A percentile compares a stretch with the other conserved stretches of the same genome.
phyloP scores from a whole-genome alignment of 2,329 filamentous ascomycete genomes.

The Zasmidium cellare region DNA sequence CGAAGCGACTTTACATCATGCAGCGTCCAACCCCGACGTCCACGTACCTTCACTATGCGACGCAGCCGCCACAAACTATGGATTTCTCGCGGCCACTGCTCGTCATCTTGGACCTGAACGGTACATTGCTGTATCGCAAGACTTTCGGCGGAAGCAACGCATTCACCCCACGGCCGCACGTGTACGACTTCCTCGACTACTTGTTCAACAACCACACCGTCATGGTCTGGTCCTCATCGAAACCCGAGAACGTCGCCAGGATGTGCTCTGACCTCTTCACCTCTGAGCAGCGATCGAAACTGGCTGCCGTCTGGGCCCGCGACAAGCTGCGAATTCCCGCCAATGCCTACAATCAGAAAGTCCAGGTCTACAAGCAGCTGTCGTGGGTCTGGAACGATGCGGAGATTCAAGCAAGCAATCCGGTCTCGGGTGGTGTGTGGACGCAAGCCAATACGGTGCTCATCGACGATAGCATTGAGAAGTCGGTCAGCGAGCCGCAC shows the following conservation, averaged over 20 bases:
- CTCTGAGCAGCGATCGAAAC: conserved; percentile 49
- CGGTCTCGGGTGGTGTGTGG: conserved; percentile 57
- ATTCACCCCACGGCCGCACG: conserved; percentile 62
- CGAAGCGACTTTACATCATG: conserved; percentile 14
- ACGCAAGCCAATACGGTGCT: conserved; percentile 84
- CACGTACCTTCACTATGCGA: conserved; percentile 22
- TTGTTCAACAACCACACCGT: conserved; percentile 74
- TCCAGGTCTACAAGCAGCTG: conserved; percentile 89
- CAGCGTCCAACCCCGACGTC: conserved; percentile 23
- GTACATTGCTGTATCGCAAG: conserved; percentile 77
- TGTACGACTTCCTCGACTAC: conserved; percentile 69
- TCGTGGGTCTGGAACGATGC: conserved; percentile 65
- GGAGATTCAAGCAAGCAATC: conserved; percentile 46
- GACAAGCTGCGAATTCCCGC: conserved; percentile 69
- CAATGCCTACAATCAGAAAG: conserved; percentile 66
- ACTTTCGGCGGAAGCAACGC: conserved; percentile 36
- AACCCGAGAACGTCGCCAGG: conserved; percentile 66
- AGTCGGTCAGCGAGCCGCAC: conserved; percentile 77
- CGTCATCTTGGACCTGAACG: conserved; percentile 89
- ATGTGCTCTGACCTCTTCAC: conserved; percentile 69
- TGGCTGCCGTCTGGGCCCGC: conserved; percentile 76
- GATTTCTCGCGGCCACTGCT: conserved; percentile 55
- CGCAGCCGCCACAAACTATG: conserved; percentile 9
- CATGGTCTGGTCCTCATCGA: conserved; percentile 89
- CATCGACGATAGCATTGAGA: conserved; percentile 80